Evolutionary conservation across 768 basidiomycete genomes (phyloP).

Genomic region (Leucocoprinus leucothites): DNA sequence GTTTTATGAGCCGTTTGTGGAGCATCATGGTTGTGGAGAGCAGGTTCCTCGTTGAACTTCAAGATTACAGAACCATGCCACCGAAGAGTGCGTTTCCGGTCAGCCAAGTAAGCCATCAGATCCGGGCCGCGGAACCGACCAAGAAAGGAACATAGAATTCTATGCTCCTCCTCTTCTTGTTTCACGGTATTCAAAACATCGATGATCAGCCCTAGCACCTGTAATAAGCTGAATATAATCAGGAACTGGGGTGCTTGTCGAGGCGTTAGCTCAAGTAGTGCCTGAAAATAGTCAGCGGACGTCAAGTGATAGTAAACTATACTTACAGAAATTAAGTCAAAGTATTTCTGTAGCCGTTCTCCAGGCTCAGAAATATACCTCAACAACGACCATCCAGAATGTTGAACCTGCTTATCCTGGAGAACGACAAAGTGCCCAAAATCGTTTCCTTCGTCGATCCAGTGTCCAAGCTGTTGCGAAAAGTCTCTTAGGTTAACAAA

Average conservation of each 20-base stretch:
- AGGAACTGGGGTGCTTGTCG: constrained; percentile 69
- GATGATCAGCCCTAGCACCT: constrained; percentile 68
- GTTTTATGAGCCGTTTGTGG: not conserved
- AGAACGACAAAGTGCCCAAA: constrained; percentile 85
- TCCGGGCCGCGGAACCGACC: constrained; percentile 59
- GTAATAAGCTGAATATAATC: constrained; percentile 59
- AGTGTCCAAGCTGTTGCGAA: constrained; percentile 45
- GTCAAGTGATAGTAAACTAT: not conserved
- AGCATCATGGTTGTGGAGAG: not conserved
- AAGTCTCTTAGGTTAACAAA: constrained; percentile 68
- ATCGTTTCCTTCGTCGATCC: constrained; percentile 54
- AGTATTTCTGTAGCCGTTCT: constrained; percentile 67
- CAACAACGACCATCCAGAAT: constrained; percentile 62
- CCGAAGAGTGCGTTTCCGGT: constrained; percentile 72
- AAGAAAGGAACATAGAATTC: constrained; percentile 61
- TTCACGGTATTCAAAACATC: constrained; percentile 85
- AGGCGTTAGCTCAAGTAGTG: constrained; percentile 66
- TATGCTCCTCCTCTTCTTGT: constrained; percentile 81
- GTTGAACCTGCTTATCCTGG: constrained; percentile 51
- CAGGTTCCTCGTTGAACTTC: not conserved
- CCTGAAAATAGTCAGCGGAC: constrained; percentile 38
- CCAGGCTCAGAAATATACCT: constrained; percentile 75
- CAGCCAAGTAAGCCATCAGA: constrained; percentile 50
- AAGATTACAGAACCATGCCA: constrained; percentile 55
- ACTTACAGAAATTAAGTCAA: constrained; percentile 70